These are phyloP conservation scores for Sanghuangporus weigelae DNA, from an alignment of 1,284 basidiomycete genomes.

Conservation along the genomic window DNA sequence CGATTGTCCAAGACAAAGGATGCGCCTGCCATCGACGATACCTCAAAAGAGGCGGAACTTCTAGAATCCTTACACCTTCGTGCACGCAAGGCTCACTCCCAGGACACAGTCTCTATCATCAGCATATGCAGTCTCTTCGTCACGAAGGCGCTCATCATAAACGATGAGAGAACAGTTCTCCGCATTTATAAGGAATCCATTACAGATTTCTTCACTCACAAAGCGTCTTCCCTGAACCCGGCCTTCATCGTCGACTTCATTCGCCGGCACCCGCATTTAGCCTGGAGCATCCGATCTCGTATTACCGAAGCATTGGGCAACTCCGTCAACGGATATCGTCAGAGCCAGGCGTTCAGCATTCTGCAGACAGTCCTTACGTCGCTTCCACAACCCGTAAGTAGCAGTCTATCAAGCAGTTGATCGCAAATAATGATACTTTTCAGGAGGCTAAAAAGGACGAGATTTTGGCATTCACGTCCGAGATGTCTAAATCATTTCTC, in stretches of 20 bases:
- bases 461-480: constrained; percentile 45
- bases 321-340: constrained; percentile 72
- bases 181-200: constrained; percentile 66
- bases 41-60: constrained; percentile 39
- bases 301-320: constrained; percentile 50
- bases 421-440: background rate
- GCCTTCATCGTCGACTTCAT: constrained; percentile 80
- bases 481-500: constrained; percentile 48
- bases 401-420: background rate
- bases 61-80: constrained; percentile 67
- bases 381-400: constrained; percentile 14
- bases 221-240: constrained; percentile 71
- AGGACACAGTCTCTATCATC: constrained; percentile 61
- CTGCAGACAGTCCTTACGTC: constrained; percentile 64
- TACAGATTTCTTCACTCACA: constrained; percentile 75
- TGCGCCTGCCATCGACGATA: constrained; percentile 46
- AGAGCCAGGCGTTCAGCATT: constrained; percentile 71
- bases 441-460: constrained; percentile 31
- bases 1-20: constrained; percentile 77
- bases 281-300: constrained; percentile 63
- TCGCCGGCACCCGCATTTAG: constrained; percentile 59
- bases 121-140: constrained; percentile 74
- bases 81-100: constrained; percentile 64
- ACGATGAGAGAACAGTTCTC: constrained; percentile 41
- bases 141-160: constrained; percentile 47